Evolutionary conservation across 116 monocot species (phyloP).

Genomic region (Trichopus zeylanicus): DNA sequence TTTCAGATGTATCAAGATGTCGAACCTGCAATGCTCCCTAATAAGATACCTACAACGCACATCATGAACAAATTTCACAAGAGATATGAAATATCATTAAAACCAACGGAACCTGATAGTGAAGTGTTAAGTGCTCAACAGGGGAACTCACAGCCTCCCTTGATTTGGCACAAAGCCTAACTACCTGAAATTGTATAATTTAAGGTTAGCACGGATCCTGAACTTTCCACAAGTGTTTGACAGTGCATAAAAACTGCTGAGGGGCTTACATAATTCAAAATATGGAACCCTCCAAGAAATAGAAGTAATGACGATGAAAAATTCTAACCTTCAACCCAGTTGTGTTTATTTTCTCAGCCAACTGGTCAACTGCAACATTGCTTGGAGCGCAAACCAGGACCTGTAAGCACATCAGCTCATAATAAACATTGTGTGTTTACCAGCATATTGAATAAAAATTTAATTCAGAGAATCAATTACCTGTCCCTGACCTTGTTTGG

Average conservation of each 20-base stretch:
- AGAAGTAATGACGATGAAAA: slow-evolving; percentile 1
- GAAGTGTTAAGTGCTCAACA: slow-evolving; percentile 97
- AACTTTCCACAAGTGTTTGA: too few relatives aligned
- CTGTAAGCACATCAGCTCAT: slow-evolving; percentile 21
- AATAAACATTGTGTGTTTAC: neutral
- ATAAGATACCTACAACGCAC: neutral
- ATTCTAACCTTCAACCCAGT: slow-evolving; percentile 84
- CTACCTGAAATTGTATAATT: slow-evolving; percentile 50
- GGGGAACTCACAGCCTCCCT: slow-evolving; percentile 99
- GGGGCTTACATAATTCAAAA: too few relatives aligned
- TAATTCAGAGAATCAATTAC: slow-evolving; percentile 18
- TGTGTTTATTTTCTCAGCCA: slow-evolving; percentile 96
- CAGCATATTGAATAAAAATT: neutral
- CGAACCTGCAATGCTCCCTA: slow-evolving; percentile 72
- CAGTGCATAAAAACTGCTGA: too few relatives aligned
- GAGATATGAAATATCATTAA: neutral
- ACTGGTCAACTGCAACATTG: slow-evolving; percentile 98
- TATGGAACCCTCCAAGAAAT: neutral
- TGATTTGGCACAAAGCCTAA: slow-evolving; percentile 99
- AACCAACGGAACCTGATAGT: slow-evolving; percentile 73
- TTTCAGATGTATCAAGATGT: slow-evolving; percentile 96
- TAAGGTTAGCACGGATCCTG: too few relatives aligned
- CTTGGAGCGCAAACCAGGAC: slow-evolving; percentile 99
- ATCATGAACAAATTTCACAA: neutral
- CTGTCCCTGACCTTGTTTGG: slow-evolving; percentile 99